Evolutionary conservation across 2,329 filamentous ascomycete species (phyloP).

Genomic region (Cyphellophora europaea): DNA sequence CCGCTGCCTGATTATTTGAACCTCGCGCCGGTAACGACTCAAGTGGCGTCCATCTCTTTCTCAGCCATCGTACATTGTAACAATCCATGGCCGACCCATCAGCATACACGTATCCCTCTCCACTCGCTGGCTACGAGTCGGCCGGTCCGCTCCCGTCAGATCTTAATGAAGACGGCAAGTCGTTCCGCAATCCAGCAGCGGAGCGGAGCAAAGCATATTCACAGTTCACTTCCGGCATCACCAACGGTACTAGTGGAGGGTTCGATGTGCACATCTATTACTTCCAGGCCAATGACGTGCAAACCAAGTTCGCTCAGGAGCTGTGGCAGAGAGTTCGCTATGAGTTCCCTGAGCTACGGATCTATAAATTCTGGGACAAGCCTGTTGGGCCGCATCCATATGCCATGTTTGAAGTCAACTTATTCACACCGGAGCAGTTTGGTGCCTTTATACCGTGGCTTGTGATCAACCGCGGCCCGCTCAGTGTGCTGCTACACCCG

Average conservation of each 20-base stretch:
- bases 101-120: constrained; percentile 45
- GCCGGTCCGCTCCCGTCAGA: constrained; percentile 43
- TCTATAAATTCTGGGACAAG: constrained; percentile 67
- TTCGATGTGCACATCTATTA: constrained; percentile 90
- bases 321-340: constrained; percentile 69
- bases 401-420: constrained; percentile 87
- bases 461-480: constrained; percentile 67
- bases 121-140: constrained; percentile 42
- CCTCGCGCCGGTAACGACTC: no score
- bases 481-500: constrained; percentile 73
- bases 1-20: no score
- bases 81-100: constrained; percentile 42
- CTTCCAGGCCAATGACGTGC: constrained; percentile 50
- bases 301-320: constrained; percentile 58
- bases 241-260: constrained; percentile 45
- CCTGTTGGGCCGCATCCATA: constrained; percentile 75
- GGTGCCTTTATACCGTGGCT: constrained; percentile 84
- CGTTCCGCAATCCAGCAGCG: constrained; percentile 54
- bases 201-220: constrained; percentile 61
- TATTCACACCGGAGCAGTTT: constrained; percentile 79
- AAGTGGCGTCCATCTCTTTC: no score
- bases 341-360: constrained; percentile 58
- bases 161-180: constrained; percentile 65
- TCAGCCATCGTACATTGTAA: no score
- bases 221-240: constrained; percentile 58